These are phyloP conservation scores for Diaporthe ilicicola DNA, from an alignment of 2,329 filamentous ascomycete species.

Conservation along the genomic window DNA sequence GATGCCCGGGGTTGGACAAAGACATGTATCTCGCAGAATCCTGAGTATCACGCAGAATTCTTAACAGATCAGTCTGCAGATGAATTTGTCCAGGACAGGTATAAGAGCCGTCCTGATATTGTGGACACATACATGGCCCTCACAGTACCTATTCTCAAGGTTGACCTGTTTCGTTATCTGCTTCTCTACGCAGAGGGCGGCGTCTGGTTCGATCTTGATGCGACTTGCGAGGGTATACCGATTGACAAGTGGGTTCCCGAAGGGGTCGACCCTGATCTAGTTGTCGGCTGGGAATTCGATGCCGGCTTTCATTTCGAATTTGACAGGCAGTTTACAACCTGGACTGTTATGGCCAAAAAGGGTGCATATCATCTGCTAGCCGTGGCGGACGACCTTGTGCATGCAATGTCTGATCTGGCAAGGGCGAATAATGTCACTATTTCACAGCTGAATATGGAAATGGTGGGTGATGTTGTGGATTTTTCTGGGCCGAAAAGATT, in stretches of 20 bases:
- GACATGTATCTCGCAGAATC: slow-evolving; percentile 41
- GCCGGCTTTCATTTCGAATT: slow-evolving; percentile 31
- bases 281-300: slow-evolving; percentile 43
- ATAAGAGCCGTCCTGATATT: slow-evolving; percentile 38
- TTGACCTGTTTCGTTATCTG: slow-evolving; percentile 74
- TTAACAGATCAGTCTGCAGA: slow-evolving; percentile 40
- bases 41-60: slow-evolving; percentile 38
- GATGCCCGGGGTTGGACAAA: slow-evolving; percentile 43
- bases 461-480: slow-evolving; percentile 34
- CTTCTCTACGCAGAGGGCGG: slow-evolving; percentile 80
- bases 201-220: slow-evolving; percentile 68
- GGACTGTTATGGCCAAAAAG: slow-evolving; percentile 34
- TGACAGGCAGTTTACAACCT: slow-evolving; percentile 33
- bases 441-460: slow-evolving; percentile 22
- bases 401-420: neutral
- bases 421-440: slow-evolving; percentile 27
- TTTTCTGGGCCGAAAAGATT: slow-evolving; percentile 34
- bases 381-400: slow-evolving; percentile 34
- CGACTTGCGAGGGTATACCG: slow-evolving; percentile 44
- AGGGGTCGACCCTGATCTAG: slow-evolving; percentile 31
- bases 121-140: slow-evolving; percentile 37
- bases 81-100: slow-evolving; percentile 70
- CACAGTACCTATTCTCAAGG: slow-evolving; percentile 58
- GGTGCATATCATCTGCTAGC: slow-evolving; percentile 27
- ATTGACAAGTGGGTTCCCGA: slow-evolving; percentile 46